These are phyloP conservation scores for Cyclotella choctawhatcheeana DNA, from an alignment of 108 stramenopile species.

Conservation along the genomic window DNA sequence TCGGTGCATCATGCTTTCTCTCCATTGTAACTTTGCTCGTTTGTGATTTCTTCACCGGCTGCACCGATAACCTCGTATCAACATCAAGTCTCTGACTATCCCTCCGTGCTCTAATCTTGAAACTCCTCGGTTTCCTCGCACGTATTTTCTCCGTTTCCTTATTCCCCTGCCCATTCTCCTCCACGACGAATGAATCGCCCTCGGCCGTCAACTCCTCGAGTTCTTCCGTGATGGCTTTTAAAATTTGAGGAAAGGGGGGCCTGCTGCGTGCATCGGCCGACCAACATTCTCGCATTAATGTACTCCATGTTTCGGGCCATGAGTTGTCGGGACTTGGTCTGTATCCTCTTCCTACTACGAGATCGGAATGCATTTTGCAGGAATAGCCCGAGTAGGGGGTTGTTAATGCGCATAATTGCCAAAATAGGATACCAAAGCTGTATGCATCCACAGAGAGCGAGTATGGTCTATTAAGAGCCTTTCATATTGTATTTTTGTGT, in stretches of 20 bases:
- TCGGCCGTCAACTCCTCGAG: conserved; percentile 56
- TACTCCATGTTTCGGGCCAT: conserved; percentile 82
- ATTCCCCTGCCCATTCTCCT: conserved; percentile 49
- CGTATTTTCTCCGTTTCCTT: conserved; percentile 66
- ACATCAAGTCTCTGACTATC: conserved; percentile 61
- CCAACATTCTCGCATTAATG: conserved; percentile 81
- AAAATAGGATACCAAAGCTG: conserved; percentile 87
- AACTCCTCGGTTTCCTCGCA: conserved; percentile 62
- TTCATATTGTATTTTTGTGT: too few species aligned
- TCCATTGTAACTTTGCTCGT: conserved; percentile 32
- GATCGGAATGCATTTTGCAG: conserved; percentile 78
- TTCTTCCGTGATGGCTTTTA: conserved; percentile 59
- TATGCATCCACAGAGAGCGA: conserved; percentile 78
- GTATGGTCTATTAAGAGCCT: conserved; percentile 75
- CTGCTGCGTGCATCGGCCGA: conserved; percentile 50
- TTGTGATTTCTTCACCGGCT: conserved; percentile 13
- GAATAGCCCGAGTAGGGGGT: conserved; percentile 76
- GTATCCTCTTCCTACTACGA: conserved; percentile 72
- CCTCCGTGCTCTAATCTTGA: conserved; percentile 48
- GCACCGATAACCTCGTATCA: conserved; percentile 65
- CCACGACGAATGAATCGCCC: conserved; percentile 44
- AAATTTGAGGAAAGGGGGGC: conserved; percentile 77
- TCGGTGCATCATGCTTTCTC: conserved; percentile 47
- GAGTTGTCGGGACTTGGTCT: conserved; percentile 72
- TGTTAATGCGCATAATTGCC: conserved; percentile 85